These are phyloP conservation scores for Pichia nanzhaoensis DNA, from an alignment of 805 yeast genomes.

Conservation along the genomic window DNA sequence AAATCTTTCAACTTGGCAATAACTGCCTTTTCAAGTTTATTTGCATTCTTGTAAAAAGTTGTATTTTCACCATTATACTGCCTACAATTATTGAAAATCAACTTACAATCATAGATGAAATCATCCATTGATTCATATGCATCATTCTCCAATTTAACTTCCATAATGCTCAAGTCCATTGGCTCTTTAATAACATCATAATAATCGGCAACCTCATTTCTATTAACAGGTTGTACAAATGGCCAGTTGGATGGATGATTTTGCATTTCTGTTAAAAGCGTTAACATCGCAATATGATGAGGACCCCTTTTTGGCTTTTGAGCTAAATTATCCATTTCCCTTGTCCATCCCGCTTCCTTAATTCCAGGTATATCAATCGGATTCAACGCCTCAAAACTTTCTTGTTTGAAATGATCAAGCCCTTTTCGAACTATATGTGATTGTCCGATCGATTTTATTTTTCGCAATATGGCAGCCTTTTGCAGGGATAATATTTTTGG, in stretches of 20 bases:
- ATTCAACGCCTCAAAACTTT: slow-evolving; percentile 47
- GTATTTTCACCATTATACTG: slow-evolving; percentile 90
- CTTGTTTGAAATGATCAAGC: slow-evolving; percentile 56
- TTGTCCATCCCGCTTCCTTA: slow-evolving; percentile 94
- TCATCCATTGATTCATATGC: slow-evolving; percentile 87
- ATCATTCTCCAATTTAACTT: slow-evolving; percentile 84
- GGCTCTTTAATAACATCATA: slow-evolving; percentile 96
- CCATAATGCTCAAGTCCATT: slow-evolving; percentile 96
- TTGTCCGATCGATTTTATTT: slow-evolving; percentile 71
- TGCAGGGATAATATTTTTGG: slow-evolving; percentile 80
- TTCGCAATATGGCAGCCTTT: slow-evolving; percentile 83
- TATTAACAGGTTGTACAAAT: slow-evolving; percentile 85
- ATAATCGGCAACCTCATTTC: slow-evolving; percentile 92
- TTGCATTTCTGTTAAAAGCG: slow-evolving; percentile 77
- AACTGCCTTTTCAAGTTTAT: slow-evolving; percentile 85
- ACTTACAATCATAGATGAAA: slow-evolving; percentile 79
- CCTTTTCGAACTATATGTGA: slow-evolving; percentile 83
- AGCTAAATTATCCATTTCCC: slow-evolving; percentile 95
- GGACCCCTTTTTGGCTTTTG: slow-evolving; percentile 92
- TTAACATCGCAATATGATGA: slow-evolving; percentile 90
- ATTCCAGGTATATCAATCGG: slow-evolving; percentile 87
- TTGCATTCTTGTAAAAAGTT: slow-evolving; percentile 92
- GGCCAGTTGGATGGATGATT: slow-evolving; percentile 99
- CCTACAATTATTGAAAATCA: slow-evolving; percentile 87
- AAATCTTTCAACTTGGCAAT: slow-evolving; percentile 75